phyloP scores from a whole-genome alignment of 345 rosid genomes.

The Citrus mangshanensis region DNA sequence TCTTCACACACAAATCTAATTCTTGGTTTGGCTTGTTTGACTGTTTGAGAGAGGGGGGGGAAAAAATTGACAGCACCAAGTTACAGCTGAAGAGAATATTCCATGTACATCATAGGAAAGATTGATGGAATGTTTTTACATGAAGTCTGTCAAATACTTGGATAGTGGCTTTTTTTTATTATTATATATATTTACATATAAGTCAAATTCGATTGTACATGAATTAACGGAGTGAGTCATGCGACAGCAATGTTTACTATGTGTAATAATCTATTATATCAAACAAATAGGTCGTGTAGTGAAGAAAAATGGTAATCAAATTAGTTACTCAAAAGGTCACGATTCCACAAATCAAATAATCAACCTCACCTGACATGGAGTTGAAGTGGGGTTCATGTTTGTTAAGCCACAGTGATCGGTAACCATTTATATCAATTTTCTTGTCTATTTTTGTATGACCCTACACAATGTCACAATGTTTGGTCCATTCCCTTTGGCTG shows the following conservation, averaged over 20 bases:
- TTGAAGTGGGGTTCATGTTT: conserved; percentile 3
- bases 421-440: not conserved
- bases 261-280: too few species aligned
- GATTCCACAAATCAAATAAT: not conserved
- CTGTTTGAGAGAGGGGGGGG: too few species aligned
- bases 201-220: too few species aligned
- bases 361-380: conserved; percentile 38
- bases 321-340: not conserved
- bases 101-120: not conserved
- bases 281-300: not conserved
- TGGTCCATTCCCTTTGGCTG: not conserved
- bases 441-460: conserved; percentile 29
- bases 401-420: conserved; percentile 11
- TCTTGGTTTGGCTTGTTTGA: not conserved
- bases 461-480: conserved; percentile 9
- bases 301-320: not conserved
- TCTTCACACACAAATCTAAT: too few species aligned
- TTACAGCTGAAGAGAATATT: not conserved
- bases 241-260: too few species aligned
- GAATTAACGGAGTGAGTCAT: too few species aligned
- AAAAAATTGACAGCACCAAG: not conserved
- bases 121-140: not conserved
- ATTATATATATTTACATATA: too few species aligned
- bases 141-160: not conserved
- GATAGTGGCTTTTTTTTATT: not conserved